Evolutionary conservation across 306 rosid species (phyloP), one percentile per base, ranked within the genome.

Genomic region (Acacia crassicarpa): DNA sequence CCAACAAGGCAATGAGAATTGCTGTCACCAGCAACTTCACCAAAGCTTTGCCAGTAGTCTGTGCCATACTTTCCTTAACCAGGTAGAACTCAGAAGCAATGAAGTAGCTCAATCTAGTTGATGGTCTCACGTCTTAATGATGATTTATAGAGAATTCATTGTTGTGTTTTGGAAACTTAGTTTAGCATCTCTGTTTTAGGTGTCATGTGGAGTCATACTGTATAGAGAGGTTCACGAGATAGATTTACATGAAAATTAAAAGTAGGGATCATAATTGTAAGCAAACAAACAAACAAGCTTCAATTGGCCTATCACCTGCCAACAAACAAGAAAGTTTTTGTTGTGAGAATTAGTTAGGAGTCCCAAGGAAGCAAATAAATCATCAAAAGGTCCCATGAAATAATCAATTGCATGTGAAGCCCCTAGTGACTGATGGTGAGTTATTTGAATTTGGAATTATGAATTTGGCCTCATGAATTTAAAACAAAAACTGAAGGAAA

Each of bases 201-300:
- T 49, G 15, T 68, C 92, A 89, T 84, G 94, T 86, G 90, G 87
- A 79, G 81, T 76, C 78, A 78, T 83, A 49, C 59, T 76, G 69
- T 48, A 40, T 48, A 40, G 72, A 46, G 51, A 67, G 53, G 84
- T 67, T 87, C 89, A 82, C 86, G 84, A 77, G 90, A 78, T 38
- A 8, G 72, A 73, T 77, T 76, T 19, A 66, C 54, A 72, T 49
- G 56, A 68, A 43, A 67, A 61, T 38, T n/a, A 56, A 56, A 58
- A 7, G 16, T 58, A 45, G 56, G 80, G 65, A 74, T 19, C 69
- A 53, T 69, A 53, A 68, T 53, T 78, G 79, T 49, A 51, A 78
- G 32, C 46, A 58, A 77, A 19, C 78, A 63, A 63, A 72, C n/a
- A 51, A 54, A 54, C 27, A 54, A 54, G 27, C 80, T 76, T 54